Evolutionary conservation across 495 filamentous ascomycete genomes (phyloP), one percentile per base, ranked within the genome.

Genomic region (Hyaloscypha finlandica): DNA sequence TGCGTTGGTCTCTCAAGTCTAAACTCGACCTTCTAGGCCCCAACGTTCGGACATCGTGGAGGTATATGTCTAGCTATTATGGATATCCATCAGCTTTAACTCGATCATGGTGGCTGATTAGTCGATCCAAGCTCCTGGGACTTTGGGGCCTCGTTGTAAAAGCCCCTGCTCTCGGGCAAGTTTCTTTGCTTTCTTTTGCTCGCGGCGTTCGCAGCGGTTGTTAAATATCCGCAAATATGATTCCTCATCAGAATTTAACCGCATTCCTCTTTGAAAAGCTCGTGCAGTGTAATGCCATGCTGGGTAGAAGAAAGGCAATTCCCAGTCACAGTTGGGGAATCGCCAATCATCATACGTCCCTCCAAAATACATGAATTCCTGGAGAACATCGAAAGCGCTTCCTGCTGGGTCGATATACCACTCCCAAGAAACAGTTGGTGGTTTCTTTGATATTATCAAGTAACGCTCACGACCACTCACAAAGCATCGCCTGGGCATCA

Each of bases 291-390:
- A 3, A 8, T 45, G 42, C 42, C 42, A 45, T 12, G 3, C 42
- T 9, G 42, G 14, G 42, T 45, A 45, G 42, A 45, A n/a, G n/a
- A n/a, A n/a, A n/a, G n/a, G n/a, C n/a, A n/a, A n/a, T n/a, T n/a
- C n/a, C n/a, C n/a, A n/a, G n/a, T n/a, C n/a, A n/a, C n/a, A n/a
- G n/a, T n/a, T n/a, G n/a, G n/a, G n/a, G n/a, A n/a, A n/a, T n/a
- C n/a, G n/a, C n/a, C n/a, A n/a, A n/a, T n/a, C n/a, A n/a, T n/a
- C n/a, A n/a, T n/a, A n/a, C n/a, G n/a, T n/a, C n/a, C n/a, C n/a
- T n/a, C 56, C 54, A 37, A 66, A 61, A 35, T 66, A 4, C 42
- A 31, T 48, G 48, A 67, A 67, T 30, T 67, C 65, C 4, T 67
- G 14, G n/a, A 67, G 48, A 16, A 61, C 65, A 22, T 61, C 57